These are phyloP conservation scores for Emergomyces orientalis DNA, from an alignment of 2,329 filamentous ascomycete species.

Conservation along the genomic window DNA sequence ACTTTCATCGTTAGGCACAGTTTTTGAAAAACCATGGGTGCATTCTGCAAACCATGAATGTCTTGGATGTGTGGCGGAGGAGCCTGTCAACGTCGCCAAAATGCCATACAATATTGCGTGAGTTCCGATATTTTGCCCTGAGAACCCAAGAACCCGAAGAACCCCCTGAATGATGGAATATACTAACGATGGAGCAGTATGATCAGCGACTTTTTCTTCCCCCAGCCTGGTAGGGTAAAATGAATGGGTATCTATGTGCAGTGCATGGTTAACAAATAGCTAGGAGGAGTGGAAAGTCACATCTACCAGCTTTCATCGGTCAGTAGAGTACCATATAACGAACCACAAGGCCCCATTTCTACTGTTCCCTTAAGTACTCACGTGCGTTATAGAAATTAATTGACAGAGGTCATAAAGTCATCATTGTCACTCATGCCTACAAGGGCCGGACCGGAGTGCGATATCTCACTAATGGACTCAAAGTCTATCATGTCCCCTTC, in stretches of 20 bases:
- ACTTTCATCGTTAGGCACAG: neutral
- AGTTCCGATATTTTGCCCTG: conserved; percentile 22
- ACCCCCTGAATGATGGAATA: conserved; percentile 5
- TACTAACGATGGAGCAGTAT: conserved; percentile 47
- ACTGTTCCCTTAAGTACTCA: neutral
- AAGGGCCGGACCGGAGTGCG: conserved; percentile 82
- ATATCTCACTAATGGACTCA: conserved; percentile 93
- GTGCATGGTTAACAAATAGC: conserved; percentile 13
- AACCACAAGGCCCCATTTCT: neutral
- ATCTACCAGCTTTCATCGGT: conserved; percentile 91
- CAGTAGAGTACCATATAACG: conserved; percentile 18
- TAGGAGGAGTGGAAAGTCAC: conserved; percentile 86
- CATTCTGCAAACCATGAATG: conserved; percentile 6
- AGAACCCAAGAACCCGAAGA: neutral
- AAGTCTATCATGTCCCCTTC: conserved; percentile 96
- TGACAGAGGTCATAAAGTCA: conserved; percentile 94
- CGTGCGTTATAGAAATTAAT: conserved; percentile 62
- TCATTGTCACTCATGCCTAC: conserved; percentile 94
- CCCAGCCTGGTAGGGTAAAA: conserved; percentile 60
- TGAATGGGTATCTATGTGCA: neutral
- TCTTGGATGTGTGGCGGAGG: conserved; percentile 16
- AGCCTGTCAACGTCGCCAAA: conserved; percentile 18
- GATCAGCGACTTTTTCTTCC: conserved; percentile 99
- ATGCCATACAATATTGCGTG: conserved; percentile 66
- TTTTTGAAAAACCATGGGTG: neutral